Percentiles rank a stretch among this genome's conserved stretches.
Conservation (phyloP, 2,329 filamentous ascomycete species). For the Penicillium sp. region DNA sequence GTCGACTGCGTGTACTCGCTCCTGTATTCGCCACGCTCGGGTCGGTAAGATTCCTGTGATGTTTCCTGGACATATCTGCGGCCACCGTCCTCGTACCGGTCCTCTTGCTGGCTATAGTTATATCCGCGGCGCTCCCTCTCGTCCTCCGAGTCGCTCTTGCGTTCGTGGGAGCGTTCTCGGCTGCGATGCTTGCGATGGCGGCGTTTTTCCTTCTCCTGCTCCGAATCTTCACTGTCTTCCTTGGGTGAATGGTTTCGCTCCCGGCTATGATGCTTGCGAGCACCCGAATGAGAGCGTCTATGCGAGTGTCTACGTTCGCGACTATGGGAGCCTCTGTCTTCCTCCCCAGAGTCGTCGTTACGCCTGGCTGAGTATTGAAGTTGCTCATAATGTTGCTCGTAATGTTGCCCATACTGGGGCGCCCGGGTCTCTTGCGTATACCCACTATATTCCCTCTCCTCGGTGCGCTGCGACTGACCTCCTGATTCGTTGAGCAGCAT, state of each 20-base stretch:
- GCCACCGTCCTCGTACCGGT: constrained; percentile 3
- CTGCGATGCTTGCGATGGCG: constrained; percentile 9
- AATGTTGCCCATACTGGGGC: constrained; percentile 1
- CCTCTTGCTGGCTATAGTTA: constrained; percentile 4
- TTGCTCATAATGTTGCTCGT: neutral
- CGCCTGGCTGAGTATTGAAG: neutral
- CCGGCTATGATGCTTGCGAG: constrained; percentile 15
- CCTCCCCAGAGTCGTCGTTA: neutral
- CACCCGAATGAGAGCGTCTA: no score
- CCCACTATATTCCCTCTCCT: constrained; percentile 1
- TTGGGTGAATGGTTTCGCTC: constrained; percentile 1
- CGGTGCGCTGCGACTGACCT: neutral
- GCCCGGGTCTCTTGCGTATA: constrained; percentile 17
- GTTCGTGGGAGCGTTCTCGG: constrained; percentile 8
- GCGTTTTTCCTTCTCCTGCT: constrained; percentile 5
- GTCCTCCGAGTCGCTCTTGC: constrained; percentile 8
- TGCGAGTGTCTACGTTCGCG: no score
- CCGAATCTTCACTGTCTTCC: neutral
- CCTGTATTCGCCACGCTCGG: constrained; percentile 13
- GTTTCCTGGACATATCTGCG: neutral
- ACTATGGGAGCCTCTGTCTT: neutral
- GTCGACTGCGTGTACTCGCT: constrained; percentile 19
- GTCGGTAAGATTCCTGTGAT: constrained; percentile 8
- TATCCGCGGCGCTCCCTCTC: neutral
- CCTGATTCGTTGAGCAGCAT: constrained; percentile 65